A percentile compares a stretch with the other conserved stretches of the same genome.
Evolutionary conservation across 1,139 yeast species (phyloP).

Genomic region (Scheffersomyces insectosa): DNA sequence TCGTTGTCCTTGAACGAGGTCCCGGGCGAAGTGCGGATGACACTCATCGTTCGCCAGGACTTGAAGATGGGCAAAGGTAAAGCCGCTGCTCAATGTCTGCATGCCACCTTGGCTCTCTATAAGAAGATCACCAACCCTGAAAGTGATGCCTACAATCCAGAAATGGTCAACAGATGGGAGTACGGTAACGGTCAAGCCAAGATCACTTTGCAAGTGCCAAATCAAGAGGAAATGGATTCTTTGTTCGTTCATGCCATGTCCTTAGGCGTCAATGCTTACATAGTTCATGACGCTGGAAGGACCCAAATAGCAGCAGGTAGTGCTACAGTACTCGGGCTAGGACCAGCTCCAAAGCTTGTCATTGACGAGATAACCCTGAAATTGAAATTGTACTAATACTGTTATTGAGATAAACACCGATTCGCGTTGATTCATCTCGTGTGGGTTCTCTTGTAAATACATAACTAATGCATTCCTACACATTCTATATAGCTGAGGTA

Average conservation of each 20-base stretch:
- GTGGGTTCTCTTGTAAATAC: neutral
- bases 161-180: conserved; percentile 76
- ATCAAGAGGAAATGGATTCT: conserved; percentile 74
- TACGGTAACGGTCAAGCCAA: conserved; percentile 85
- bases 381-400: conserved; percentile 63
- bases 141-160: conserved; percentile 57
- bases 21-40: conserved; percentile 85
- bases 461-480: neutral
- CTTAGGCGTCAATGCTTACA: conserved; percentile 71
- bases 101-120: conserved; percentile 93
- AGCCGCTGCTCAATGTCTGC: conserved; percentile 96
- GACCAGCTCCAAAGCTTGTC: conserved; percentile 91
- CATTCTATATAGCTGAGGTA: neutral
- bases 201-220: conserved; percentile 77
- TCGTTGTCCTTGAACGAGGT: conserved; percentile 58
- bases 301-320: conserved; percentile 95
- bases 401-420: neutral
- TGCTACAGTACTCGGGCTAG: conserved; percentile 91
- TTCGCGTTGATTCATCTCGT: neutral
- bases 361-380: conserved; percentile 81
- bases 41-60: conserved; percentile 84
- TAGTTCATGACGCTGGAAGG: conserved; percentile 95
- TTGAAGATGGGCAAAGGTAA: conserved; percentile 93
- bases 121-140: conserved; percentile 61
- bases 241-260: conserved; percentile 81